Base-by-base conservation (phyloP, 495 filamentous ascomycete genomes). In the Viridothelium virens region DNA sequence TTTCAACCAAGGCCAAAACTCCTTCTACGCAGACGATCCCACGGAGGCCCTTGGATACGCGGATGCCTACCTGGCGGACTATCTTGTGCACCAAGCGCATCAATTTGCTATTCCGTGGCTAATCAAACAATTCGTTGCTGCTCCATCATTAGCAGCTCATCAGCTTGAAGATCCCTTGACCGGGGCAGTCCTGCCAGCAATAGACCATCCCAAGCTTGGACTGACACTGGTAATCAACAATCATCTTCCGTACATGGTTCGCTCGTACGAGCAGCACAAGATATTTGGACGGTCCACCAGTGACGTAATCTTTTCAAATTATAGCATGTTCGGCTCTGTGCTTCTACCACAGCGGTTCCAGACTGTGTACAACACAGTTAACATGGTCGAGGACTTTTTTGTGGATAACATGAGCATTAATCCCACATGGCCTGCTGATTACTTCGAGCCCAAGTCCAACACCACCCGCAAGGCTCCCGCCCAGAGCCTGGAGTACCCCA, bases 1-100 rank as follows among this genome's bases (percentile, higher is more conserved):
- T 62, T 69, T 69, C 65, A 67, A 47, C 64, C 33, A 39, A 47
- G 67, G 56, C 31, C 37, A 46, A 12, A 68, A 68, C 6, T 6
- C 2, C 38, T 63, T 63, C 62, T 41, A 44, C 34, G 38, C 44
- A 34, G 62, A 39, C 3, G 39, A 25, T 31, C n/a, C 63, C 11
- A 34, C 7, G n/a, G 46, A 4, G 16, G 18, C 46, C 3, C 48
- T 65, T 65, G 63, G 63, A 33, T 65, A 65, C 37, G 31, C 44
- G 3, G 63, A 65, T 25, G 33, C 44, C 3, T 65, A 48, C 36
- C 41, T 56, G 6, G 36, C 63, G 7, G 38, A 65, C 25, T 36
- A 48, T 16, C 63, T 65, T 25, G 63, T 65, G 16, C 48, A 50
- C 5, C 34, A 50, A 16, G 63, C 63, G 31, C 47, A 50, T n/a